Evolutionary conservation across 2,329 filamentous ascomycete species (phyloP).

Genomic region (Colletotrichum noveboracense): DNA sequence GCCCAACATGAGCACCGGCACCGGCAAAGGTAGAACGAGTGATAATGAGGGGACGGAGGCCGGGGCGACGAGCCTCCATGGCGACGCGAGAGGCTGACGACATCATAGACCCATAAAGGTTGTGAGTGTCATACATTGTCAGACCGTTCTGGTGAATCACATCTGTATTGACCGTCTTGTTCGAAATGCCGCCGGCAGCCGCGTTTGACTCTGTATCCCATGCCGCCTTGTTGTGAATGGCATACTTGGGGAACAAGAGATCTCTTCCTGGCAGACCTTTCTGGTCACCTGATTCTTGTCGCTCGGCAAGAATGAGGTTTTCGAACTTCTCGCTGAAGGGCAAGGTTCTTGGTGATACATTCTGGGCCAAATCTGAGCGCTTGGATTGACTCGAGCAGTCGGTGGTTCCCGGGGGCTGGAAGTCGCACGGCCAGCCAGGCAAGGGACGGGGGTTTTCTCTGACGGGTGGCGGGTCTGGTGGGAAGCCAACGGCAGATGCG

Average conservation of each 20-base stretch:
- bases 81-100: constrained; percentile 66
- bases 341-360: neutral
- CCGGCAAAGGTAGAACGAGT: constrained; percentile 80
- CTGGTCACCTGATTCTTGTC: constrained; percentile 40
- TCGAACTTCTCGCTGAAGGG: neutral
- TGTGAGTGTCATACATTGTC: constrained; percentile 77
- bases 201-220: constrained; percentile 33
- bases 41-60: constrained; percentile 71
- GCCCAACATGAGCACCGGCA: constrained; percentile 66
- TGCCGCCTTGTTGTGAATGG: constrained; percentile 67
- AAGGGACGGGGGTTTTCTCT: constrained; percentile 67
- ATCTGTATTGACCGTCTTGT: constrained; percentile 70
- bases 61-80: constrained; percentile 70
- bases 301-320: constrained; percentile 19
- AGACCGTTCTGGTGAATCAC: constrained; percentile 71
- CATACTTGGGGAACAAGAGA: constrained; percentile 68
- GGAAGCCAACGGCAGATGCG: constrained; percentile 44
- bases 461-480: constrained; percentile 68
- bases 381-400: constrained; percentile 12
- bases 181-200: constrained; percentile 50
- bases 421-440: constrained; percentile 65
- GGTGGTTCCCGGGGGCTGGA: constrained; percentile 16
- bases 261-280: constrained; percentile 67
- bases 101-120: constrained; percentile 80
- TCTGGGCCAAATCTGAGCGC: neutral